A percentile compares a stretch with the other conserved stretches of the same genome.
phyloP scores from a whole-genome alignment of 805 yeast species.

The Tetrapisispora taiwanensis region DNA sequence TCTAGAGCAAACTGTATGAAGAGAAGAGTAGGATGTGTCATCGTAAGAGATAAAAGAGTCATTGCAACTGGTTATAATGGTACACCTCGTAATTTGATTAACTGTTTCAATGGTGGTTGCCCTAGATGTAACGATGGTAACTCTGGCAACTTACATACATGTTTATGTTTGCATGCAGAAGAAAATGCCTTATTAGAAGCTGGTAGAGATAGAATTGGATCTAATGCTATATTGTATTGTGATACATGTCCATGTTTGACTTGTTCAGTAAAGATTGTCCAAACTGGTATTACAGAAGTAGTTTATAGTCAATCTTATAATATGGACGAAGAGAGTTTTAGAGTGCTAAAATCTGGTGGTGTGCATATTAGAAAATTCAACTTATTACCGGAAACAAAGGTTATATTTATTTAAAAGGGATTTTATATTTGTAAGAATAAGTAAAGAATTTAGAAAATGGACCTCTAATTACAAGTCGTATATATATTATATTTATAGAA shows the following conservation, averaged over 20 bases:
- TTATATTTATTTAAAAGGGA: constrained; percentile 10
- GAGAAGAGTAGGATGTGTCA: constrained; percentile 91
- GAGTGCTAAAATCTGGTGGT: constrained; percentile 65
- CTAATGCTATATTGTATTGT: constrained; percentile 63
- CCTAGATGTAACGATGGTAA: constrained; percentile 69
- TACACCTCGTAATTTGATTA: constrained; percentile 77
- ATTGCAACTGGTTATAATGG: constrained; percentile 97
- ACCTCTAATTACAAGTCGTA: not conserved
- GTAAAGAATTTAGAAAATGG: not conserved
- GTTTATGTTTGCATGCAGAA: constrained; percentile 93
- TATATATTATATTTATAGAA: not conserved
- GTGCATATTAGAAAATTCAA: constrained; percentile 56
- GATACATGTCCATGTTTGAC: constrained; percentile 97
- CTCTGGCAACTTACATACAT: constrained; percentile 65
- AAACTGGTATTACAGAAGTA: constrained; percentile 82
- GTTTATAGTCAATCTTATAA: constrained; percentile 87
- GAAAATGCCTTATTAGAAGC: constrained; percentile 93
- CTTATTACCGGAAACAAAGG: constrained; percentile 21
- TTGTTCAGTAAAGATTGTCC: constrained; percentile 91
- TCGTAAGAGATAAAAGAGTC: constrained; percentile 76
- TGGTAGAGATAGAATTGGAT: constrained; percentile 75
- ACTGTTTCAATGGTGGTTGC: constrained; percentile 96
- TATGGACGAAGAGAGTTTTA: constrained; percentile 74
- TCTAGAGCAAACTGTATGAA: constrained; percentile 93
- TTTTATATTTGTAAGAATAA: not conserved